Conservation (phyloP, 2,329 filamentous ascomycete species). For the Ascochyta rabiei region DNA sequence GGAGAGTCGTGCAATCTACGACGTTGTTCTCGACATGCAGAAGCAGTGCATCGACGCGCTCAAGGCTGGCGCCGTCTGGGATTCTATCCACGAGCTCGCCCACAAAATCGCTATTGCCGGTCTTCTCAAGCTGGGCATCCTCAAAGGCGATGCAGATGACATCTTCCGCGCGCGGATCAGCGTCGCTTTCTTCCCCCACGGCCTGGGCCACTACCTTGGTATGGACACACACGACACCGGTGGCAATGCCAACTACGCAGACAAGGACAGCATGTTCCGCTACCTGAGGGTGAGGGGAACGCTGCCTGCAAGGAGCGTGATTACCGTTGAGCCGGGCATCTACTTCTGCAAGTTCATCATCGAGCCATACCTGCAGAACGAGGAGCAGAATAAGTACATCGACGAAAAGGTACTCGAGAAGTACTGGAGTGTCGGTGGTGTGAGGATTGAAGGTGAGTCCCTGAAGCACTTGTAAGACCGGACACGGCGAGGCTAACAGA, state of each 20-base stretch:
- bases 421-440: conserved; percentile 83
- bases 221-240: conserved; percentile 61
- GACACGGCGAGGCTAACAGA: conserved; percentile 9
- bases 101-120: conserved; percentile 84
- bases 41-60: conserved; percentile 74
- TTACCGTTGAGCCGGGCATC: conserved; percentile 92
- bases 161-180: conserved; percentile 54
- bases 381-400: conserved; percentile 67
- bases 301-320: conserved; percentile 78
- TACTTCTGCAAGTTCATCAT: conserved; percentile 79
- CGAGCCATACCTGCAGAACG: conserved; percentile 69
- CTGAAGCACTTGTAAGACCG: background rate
- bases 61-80: conserved; percentile 77
- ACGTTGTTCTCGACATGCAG: conserved; percentile 88
- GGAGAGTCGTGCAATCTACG: conserved; percentile 65
- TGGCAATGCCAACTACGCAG: conserved; percentile 59
- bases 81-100: conserved; percentile 79
- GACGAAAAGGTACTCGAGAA: conserved; percentile 67
- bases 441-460: conserved; percentile 74
- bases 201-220: conserved; percentile 58
- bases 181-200: conserved; percentile 59
- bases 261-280: conserved; percentile 82
- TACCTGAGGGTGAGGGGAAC: conserved; percentile 81
- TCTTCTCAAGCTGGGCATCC: conserved; percentile 74
- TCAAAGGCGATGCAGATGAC: conserved; percentile 63